Conservation (phyloP, 75 land plant species). For the Selaginella tamariscina region DNA sequence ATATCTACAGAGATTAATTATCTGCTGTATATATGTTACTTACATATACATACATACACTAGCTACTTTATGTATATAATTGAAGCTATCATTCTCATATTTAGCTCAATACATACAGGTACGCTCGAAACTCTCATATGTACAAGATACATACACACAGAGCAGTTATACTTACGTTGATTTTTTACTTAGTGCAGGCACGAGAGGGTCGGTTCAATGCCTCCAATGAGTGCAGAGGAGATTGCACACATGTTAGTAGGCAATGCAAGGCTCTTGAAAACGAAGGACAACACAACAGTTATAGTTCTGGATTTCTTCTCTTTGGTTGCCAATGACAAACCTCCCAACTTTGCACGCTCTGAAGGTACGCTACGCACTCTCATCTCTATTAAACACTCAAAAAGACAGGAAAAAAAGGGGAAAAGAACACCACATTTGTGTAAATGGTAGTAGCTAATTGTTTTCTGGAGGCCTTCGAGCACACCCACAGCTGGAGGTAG, state of each 20-base stretch:
- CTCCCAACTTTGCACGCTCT: neutral
- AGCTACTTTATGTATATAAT: too few relatives aligned
- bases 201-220: constrained; percentile 29
- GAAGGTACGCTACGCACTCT: too few relatives aligned
- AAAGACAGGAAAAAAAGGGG: too few relatives aligned
- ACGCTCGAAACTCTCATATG: too few relatives aligned
- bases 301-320: constrained; percentile 61
- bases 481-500: neutral
- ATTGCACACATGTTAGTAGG: constrained; percentile 56
- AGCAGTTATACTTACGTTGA: neutral
- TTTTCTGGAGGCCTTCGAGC: constrained; percentile 3
- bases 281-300: constrained; percentile 79
- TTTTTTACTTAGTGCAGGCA: constrained; percentile 27
- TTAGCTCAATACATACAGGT: too few relatives aligned
- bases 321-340: neutral
- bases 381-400: too few relatives aligned
- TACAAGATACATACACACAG: too few relatives aligned
- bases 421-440: neutral
- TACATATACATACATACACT: too few relatives aligned
- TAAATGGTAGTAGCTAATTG: constrained; percentile 1
- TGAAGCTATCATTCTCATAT: too few relatives aligned
- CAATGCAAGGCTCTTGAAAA: constrained; percentile 62
- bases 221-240: constrained; percentile 36
- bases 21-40: too few relatives aligned
- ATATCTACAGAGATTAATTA: too few relatives aligned